These are phyloP conservation scores for Penicillium rolfsii DNA, from an alignment of 2,329 filamentous ascomycete species.

Conservation along the genomic window DNA sequence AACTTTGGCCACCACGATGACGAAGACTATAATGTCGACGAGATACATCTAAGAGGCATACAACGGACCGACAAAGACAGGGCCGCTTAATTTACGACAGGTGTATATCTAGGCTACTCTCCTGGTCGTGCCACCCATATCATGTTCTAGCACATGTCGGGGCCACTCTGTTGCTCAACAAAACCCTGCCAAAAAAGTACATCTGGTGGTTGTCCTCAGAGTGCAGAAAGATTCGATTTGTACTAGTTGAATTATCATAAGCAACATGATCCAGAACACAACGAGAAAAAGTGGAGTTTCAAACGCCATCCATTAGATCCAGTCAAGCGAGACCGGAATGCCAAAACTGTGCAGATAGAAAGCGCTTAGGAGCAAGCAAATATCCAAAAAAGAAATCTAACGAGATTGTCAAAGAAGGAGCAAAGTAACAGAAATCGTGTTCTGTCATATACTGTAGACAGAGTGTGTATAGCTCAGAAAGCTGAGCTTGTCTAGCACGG, in stretches of 20 bases:
- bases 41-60: slow-evolving; percentile 50
- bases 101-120: slow-evolving; percentile 52
- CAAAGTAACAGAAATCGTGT: background rate
- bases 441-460: background rate
- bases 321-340: background rate
- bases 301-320: slow-evolving; percentile 8
- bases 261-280: background rate
- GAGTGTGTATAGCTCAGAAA: background rate
- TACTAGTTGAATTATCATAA: background rate
- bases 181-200: slow-evolving; percentile 44
- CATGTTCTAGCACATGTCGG: slow-evolving; percentile 38
- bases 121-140: slow-evolving; percentile 39
- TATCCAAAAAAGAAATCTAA: slow-evolving; percentile 9
- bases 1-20: slow-evolving; percentile 31
- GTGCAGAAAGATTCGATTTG: background rate
- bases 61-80: slow-evolving; percentile 48
- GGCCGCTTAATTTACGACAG: slow-evolving; percentile 45
- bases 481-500: background rate
- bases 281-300: background rate
- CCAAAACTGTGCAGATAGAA: background rate
- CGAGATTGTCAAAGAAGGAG: background rate
- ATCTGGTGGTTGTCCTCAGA: background rate
- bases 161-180: slow-evolving; percentile 33
- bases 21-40: slow-evolving; percentile 38
- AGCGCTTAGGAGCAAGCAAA: background rate